Percentiles rank a stretch among this genome's conserved stretches.
phyloP scores from a whole-genome alignment of 1,284 basidiomycete genomes.

The Tilletia walkeri region DNA sequence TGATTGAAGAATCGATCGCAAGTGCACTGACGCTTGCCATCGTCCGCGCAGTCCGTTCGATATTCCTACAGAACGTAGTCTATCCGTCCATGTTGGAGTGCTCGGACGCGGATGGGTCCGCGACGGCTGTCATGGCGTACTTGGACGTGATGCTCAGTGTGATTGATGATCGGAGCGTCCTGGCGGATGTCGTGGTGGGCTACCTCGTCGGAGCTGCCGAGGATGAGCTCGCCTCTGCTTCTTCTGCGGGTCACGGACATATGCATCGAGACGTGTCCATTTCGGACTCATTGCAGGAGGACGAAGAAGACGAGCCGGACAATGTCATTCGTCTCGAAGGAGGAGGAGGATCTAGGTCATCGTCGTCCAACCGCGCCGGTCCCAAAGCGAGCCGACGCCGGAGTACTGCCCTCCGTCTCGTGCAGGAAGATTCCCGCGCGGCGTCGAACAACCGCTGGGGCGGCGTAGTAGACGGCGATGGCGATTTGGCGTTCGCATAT shows the following conservation, averaged over 20 bases:
- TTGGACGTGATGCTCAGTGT: conserved; percentile 64
- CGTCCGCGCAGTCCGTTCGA: conserved; percentile 67
- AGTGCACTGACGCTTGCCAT: conserved; percentile 21
- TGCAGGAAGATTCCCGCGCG: conserved; percentile 6
- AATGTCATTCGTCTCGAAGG: conserved; percentile 17
- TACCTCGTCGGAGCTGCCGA: conserved; percentile 28
- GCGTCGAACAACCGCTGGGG: conserved; percentile 15
- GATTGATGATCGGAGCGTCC: conserved; percentile 36
- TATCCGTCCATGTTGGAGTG: conserved; percentile 93
- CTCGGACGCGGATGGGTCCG: conserved; percentile 85
- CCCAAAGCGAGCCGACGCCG: conserved; percentile 7
- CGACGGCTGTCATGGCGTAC: conserved; percentile 94
- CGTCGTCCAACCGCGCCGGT: conserved; percentile 14
- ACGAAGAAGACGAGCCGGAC: not conserved
- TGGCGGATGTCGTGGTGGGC: conserved; percentile 41
- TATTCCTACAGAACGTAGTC: conserved; percentile 86
- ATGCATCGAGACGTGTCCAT: too few species aligned
- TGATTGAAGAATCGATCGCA: conserved; percentile 3
- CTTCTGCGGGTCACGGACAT: too few species aligned
- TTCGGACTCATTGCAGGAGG: not conserved
- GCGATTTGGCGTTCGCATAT: conserved; percentile 9
- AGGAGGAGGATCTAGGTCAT: not conserved
- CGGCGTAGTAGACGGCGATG: conserved; percentile 8
- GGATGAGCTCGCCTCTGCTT: not conserved
- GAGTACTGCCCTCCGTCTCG: conserved; percentile 4